Base-by-base conservation (phyloP, 2,329 filamentous ascomycete species). In the Xenoacremonium recifei region DNA sequence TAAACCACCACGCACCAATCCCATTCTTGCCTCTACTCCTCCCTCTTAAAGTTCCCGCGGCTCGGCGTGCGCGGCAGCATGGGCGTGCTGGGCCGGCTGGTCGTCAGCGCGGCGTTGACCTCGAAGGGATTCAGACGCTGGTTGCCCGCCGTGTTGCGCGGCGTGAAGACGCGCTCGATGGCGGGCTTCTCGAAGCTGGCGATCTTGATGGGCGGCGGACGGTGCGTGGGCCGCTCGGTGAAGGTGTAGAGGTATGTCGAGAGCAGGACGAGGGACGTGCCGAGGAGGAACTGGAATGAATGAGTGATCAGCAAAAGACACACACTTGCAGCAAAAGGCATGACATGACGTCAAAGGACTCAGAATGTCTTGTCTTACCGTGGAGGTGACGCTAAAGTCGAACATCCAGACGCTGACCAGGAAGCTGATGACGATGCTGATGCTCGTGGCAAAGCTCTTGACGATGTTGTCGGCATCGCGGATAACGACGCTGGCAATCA, bases 381-480 rank as follows among this genome's bases (percentile, higher is more conserved):
- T 80, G 19, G 75, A 58, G 1, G 85, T 87, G 32, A 93, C 77
- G 35, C 81, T 68, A 52, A 95, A 89, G 37, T 91, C 78, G 62
- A 97, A 96, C 51, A 96, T 85, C 67, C 82, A 84, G 2, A 95
- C 78, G 60, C 90, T 96, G 39, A 88, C 87, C 12, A 96, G 53
- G 50, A 91, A 90, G 61, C 88, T 95, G 37, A 96, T 70, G 42
- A 96, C 73, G 48, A 97, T 95, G 59, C 89, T 96, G 48, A 95
- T 88, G 57, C 88, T 93, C 5, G 90, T 92, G 4, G 92, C 90
- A 67, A 95, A 91, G 62, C 93, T 96, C 73, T 95, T 95, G 45
- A 89, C 85, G 61, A 95, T 95, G 59, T 93, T 95, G 49, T 70
- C 68, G 6, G 65, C 54, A 45, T 70, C 66, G 25, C 66, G 59